These are phyloP conservation scores for Erucastrum elatum DNA, from an alignment of 345 rosid species.

Conservation along the genomic window DNA sequence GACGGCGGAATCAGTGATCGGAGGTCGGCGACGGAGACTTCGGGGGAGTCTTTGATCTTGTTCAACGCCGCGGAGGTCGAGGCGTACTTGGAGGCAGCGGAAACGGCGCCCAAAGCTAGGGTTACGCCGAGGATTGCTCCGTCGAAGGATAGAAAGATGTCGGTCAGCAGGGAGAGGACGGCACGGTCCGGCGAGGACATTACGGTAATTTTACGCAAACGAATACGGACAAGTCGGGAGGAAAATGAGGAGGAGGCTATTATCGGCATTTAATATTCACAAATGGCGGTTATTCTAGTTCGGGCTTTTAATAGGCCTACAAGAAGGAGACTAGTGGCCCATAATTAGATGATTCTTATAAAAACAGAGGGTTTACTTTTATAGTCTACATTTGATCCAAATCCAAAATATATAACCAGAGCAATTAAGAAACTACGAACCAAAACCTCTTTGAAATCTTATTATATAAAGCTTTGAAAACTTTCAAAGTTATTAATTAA, in stretches of 20 bases:
- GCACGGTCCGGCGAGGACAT: conserved; percentile 79
- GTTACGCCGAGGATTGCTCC: conserved; percentile 81
- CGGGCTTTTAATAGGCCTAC: conserved; percentile 23
- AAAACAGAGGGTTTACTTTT: no score
- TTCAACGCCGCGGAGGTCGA: conserved; percentile 56
- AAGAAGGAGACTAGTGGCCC: neutral
- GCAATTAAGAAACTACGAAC: no score
- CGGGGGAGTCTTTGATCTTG: conserved; percentile 53
- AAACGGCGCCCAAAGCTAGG: conserved; percentile 66
- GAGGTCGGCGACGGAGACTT: conserved; percentile 60
- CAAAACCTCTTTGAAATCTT: no score
- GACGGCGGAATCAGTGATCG: conserved; percentile 50
- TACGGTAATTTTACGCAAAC: neutral
- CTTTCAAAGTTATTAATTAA: no score
- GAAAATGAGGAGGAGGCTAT: conserved; percentile 2
- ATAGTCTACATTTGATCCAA: no score
- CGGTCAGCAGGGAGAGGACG: conserved; percentile 45
- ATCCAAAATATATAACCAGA: no score
- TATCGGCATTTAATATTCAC: conserved; percentile 1
- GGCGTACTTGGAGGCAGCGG: conserved; percentile 48
- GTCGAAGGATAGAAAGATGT: conserved; percentile 76
- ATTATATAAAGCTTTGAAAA: no score
- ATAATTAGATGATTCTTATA: neutral
- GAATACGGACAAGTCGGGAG: neutral
- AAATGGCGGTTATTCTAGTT: neutral